A percentile compares a stretch with the other conserved stretches of the same genome.
Conservation (phyloP, 768 basidiomycete genomes). For the Butyriboletus loyo region DNA sequence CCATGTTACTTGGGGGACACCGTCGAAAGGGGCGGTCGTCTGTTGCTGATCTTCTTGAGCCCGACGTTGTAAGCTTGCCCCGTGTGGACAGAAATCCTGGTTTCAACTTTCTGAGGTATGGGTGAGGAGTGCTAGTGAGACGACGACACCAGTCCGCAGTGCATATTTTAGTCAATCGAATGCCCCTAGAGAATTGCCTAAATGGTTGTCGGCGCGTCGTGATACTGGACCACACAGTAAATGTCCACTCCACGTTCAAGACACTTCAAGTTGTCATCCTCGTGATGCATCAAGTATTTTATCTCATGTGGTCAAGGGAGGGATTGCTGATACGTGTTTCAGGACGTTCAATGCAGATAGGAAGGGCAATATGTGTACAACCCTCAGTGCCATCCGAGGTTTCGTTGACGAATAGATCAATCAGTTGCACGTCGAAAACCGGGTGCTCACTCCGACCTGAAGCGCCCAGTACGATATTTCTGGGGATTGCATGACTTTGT, state of each 20-base stretch:
- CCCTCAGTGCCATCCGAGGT: conserved; percentile 3
- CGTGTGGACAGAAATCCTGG: not conserved
- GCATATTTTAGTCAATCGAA: no score
- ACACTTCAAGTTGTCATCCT: no score
- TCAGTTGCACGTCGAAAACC: not conserved
- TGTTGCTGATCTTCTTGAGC: not conserved
- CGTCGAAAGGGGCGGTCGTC: conserved; percentile 10
- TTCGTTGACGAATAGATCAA: not conserved
- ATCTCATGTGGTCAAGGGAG: not conserved
- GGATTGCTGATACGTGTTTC: not conserved
- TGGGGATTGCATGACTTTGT: conserved; percentile 19
- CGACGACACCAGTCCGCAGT: no score
- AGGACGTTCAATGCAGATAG: not conserved
- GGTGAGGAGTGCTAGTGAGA: no score
- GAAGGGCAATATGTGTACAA: not conserved
- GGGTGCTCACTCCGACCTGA: conserved; percentile 1
- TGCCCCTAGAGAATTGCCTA: no score
- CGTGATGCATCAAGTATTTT: no score
- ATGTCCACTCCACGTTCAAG: no score
- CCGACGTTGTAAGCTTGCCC: no score
- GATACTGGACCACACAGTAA: no score
- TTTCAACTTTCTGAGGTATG: no score
- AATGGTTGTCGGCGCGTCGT: no score
- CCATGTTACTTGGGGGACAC: conserved; percentile 1
- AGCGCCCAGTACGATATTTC: conserved; percentile 12